Evolutionary conservation across 192 early-diverging fungal species (phyloP).

Genomic region (Haplosporangium gracile): DNA sequence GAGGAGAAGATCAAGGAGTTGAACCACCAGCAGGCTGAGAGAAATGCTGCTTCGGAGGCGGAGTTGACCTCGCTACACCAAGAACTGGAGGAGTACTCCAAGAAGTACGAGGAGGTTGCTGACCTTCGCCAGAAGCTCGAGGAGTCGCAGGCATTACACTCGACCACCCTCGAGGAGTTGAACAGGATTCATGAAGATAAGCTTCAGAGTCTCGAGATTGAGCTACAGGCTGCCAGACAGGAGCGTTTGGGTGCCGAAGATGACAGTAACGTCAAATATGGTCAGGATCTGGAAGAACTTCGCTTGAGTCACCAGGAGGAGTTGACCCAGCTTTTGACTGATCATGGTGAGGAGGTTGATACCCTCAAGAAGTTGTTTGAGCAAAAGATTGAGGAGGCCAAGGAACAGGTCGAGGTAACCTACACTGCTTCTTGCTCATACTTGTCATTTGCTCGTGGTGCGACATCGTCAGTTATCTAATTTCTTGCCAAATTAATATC

Average conservation of each 20-base stretch:
- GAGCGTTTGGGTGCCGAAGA: constrained; percentile 43
- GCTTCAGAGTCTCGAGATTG: constrained; percentile 50
- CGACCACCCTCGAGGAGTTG: constrained; percentile 39
- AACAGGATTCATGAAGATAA: constrained; percentile 54
- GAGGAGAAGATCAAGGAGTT: constrained; percentile 50
- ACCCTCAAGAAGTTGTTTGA: constrained; percentile 29
- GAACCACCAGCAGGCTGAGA: constrained; percentile 30
- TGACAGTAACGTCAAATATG: constrained; percentile 40
- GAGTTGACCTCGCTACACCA: constrained; percentile 46
- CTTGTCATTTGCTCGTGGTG: no score
- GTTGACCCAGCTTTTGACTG: constrained; percentile 26
- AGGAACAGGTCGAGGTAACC: constrained; percentile 40
- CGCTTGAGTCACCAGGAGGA: constrained; percentile 33
- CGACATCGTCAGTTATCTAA: background rate
- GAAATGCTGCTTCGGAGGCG: constrained; percentile 40
- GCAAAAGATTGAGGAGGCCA: constrained; percentile 48
- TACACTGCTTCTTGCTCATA: background rate
- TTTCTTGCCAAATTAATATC: background rate
- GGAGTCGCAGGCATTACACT: constrained; percentile 50
- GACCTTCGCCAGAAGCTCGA: constrained; percentile 38
- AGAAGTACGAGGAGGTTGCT: constrained; percentile 40
- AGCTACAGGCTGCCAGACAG: constrained; percentile 50
- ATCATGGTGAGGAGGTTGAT: constrained; percentile 37
- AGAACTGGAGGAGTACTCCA: constrained; percentile 39
- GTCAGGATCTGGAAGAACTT: constrained; percentile 44